Evolutionary conservation across 148 eudicot species (phyloP).

Genomic region (Polygonum maritimum): DNA sequence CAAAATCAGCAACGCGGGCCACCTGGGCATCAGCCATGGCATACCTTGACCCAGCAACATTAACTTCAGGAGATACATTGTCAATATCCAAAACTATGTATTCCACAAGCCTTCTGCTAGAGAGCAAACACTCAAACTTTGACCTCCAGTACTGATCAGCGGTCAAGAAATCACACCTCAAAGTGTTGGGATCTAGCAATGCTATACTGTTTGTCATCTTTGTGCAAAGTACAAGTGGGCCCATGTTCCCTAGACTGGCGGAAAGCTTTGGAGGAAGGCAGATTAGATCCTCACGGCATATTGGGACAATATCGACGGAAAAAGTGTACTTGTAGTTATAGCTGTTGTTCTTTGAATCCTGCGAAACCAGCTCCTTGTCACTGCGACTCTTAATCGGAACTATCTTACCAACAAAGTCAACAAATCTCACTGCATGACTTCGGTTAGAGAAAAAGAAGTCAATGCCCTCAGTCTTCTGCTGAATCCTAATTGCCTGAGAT

Average conservation of each 20-base stretch:
- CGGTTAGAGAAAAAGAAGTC: slow-evolving; percentile 67
- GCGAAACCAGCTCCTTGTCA: slow-evolving; percentile 54
- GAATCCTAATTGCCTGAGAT: slow-evolving; percentile 33
- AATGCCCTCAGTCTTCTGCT: slow-evolving; percentile 49
- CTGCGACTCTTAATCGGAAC: slow-evolving; percentile 38
- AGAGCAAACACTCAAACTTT: slow-evolving; percentile 29
- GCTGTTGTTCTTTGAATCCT: slow-evolving; percentile 62
- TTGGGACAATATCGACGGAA: slow-evolving; percentile 60
- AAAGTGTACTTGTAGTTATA: slow-evolving; percentile 57
- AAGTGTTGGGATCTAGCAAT: slow-evolving; percentile 45
- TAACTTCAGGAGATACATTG: slow-evolving; percentile 32
- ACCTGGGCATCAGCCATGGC: slow-evolving; percentile 55
- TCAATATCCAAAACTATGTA: slow-evolving; percentile 44
- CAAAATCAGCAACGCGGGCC: slow-evolving; percentile 61
- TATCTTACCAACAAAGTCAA: slow-evolving; percentile 63
- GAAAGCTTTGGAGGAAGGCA: slow-evolving; percentile 62
- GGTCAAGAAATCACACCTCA: slow-evolving; percentile 39
- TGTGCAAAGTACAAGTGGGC: slow-evolving; percentile 56
- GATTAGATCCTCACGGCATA: slow-evolving; percentile 72
- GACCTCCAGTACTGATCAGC: slow-evolving; percentile 55
- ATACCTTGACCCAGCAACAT: slow-evolving; percentile 52
- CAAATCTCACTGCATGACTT: slow-evolving; percentile 62
- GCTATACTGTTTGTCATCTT: slow-evolving; percentile 41
- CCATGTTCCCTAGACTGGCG: slow-evolving; percentile 41
- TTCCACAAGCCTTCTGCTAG: slow-evolving; percentile 50